Evolutionary conservation across 2,329 filamentous ascomycete species (phyloP).

Genomic region (Alternaria longipes): DNA sequence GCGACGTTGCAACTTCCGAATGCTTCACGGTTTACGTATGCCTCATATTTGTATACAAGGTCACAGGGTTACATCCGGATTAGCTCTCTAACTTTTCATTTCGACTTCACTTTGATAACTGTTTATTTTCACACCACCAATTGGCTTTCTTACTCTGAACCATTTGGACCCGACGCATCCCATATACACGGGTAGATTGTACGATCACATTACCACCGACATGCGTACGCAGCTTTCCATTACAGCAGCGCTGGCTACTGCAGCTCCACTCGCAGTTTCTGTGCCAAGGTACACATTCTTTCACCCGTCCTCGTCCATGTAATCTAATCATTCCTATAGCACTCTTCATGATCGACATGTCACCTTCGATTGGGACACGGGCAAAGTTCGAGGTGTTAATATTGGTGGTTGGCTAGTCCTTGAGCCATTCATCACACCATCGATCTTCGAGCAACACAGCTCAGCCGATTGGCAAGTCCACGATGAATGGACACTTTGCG

Average conservation of each 20-base stretch:
- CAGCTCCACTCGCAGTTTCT: constrained; percentile 19
- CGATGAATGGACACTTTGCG: constrained; percentile 61
- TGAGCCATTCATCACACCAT: constrained; percentile 64
- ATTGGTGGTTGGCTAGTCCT: constrained; percentile 49
- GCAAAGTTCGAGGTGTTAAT: constrained; percentile 52
- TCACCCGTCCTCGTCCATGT: neutral
- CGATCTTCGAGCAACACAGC: constrained; percentile 57
- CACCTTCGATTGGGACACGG: constrained; percentile 53
- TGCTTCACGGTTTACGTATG: neutral
- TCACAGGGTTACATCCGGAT: neutral
- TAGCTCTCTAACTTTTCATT: neutral
- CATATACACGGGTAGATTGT: neutral
- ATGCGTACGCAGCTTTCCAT: constrained; percentile 24
- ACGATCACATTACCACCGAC: neutral
- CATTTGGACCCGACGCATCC: neutral
- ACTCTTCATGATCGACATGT: constrained; percentile 24
- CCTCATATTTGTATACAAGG: neutral
- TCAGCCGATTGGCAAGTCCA: constrained; percentile 47
- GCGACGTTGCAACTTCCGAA: neutral
- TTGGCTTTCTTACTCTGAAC: neutral
- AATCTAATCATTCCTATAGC: constrained; percentile 3
- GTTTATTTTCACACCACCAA: neutral
- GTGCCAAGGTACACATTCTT: constrained; percentile 27
- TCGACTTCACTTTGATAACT: neutral
- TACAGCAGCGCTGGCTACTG: constrained; percentile 20